Evolutionary conservation across 1,284 basidiomycete genomes (phyloP).

Genomic region (Trichosporon sp.): DNA sequence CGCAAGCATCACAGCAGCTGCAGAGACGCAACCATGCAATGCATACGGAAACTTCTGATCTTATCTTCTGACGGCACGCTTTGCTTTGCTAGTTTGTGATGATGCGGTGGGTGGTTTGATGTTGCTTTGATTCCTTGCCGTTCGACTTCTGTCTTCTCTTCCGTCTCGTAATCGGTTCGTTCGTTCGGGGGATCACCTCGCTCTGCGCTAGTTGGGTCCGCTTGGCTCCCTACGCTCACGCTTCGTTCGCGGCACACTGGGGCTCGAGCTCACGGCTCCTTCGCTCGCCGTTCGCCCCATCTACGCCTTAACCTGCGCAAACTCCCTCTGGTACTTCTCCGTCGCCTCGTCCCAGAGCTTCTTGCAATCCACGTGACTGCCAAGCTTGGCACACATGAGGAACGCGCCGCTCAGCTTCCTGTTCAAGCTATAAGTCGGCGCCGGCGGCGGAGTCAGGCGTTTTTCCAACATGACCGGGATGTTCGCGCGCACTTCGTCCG

Average conservation of each 20-base stretch:
- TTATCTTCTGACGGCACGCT: conserved; percentile 9
- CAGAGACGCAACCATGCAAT: background rate
- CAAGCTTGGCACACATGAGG: conserved; percentile 80
- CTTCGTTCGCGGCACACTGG: no score
- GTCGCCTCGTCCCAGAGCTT: conserved; percentile 67
- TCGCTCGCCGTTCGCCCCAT: background rate
- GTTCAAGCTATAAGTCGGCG: conserved; percentile 93
- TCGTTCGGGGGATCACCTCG: no score
- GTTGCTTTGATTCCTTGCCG: background rate
- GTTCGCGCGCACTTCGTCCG: conserved; percentile 59
- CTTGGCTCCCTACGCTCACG: no score
- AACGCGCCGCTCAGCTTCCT: conserved; percentile 93
- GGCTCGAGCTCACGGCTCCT: background rate
- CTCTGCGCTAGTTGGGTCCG: no score
- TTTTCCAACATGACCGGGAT: conserved; percentile 92
- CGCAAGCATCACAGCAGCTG: no score
- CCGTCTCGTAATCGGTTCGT: no score
- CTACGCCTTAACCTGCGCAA: background rate
- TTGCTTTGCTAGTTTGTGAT: background rate
- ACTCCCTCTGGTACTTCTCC: background rate
- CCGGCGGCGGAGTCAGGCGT: conserved; percentile 86
- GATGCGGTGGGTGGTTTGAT: background rate
- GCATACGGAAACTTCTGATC: conserved; percentile 13
- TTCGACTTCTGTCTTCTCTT: background rate
- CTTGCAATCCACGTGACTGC: conserved; percentile 74